Conservation (phyloP, 768 basidiomycete genomes). For the Leucocoprinus sp. region DNA sequence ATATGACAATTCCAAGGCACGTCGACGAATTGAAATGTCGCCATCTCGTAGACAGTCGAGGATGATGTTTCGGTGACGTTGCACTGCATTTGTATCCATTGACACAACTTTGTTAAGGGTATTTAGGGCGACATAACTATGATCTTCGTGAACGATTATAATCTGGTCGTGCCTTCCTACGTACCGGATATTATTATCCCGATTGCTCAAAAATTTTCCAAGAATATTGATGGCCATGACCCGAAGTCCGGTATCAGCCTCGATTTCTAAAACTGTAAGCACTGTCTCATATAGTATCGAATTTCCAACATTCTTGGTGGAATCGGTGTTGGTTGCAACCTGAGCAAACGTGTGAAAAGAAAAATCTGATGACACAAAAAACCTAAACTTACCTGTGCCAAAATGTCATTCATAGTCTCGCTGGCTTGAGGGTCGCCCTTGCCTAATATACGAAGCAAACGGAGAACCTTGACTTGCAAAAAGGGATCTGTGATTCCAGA, state of each 20-base stretch:
- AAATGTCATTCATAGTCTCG: slow-evolving; percentile 96
- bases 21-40: slow-evolving; percentile 95
- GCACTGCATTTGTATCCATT: slow-evolving; percentile 97
- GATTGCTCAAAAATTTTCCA: slow-evolving; percentile 94
- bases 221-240: slow-evolving; percentile 99
- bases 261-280: slow-evolving; percentile 91
- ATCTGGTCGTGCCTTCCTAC: slow-evolving; percentile 14
- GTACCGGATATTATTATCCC: slow-evolving; percentile 97
- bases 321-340: slow-evolving; percentile 99
- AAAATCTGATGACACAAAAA: not conserved
- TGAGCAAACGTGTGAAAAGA: slow-evolving; percentile 20
- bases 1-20: slow-evolving; percentile 94
- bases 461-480: slow-evolving; percentile 87
- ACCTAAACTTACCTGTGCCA: slow-evolving; percentile 65
- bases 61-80: slow-evolving; percentile 95
- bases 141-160: not conserved
- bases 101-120: slow-evolving; percentile 97
- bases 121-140: slow-evolving; percentile 93
- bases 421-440: slow-evolving; percentile 78
- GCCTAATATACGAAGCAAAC: slow-evolving; percentile 83
- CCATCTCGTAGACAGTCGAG: slow-evolving; percentile 99
- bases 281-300: slow-evolving; percentile 98
- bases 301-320: slow-evolving; percentile 96
- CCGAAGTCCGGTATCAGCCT: slow-evolving; percentile 89
- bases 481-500: slow-evolving; percentile 99